Evolutionary conservation across 208 protist species (phyloP), one percentile per base, ranked within the genome.

Genomic region (Trypanosoma scelopori): DNA sequence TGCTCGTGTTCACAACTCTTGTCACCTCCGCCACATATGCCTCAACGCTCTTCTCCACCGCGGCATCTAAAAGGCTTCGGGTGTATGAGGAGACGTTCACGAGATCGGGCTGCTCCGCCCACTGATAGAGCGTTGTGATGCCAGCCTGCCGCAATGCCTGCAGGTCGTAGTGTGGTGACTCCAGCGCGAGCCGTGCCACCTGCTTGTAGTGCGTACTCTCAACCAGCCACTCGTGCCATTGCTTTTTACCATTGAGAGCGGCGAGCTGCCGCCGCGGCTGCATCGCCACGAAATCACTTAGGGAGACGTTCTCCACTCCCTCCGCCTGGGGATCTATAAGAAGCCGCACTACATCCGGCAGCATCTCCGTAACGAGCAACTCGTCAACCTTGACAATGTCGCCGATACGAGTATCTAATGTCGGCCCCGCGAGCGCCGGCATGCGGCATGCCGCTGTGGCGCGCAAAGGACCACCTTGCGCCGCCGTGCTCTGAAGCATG

Each of bases 51-150:
- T 85, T 71, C 46, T 78, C 85, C n/a, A 90, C 79, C 3, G 88
- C 88, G 15, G 80, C 83, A 69, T 91, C 84, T n/a, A 94, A 73
- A 12, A 85, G 74, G 64, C 83, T 84, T 41, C 82, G 76, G 57
- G 85, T 94, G 51, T 63, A 79, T 3, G 81, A 76, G 13, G 82
- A 89, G n/a, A 94, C 85, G 55, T 75, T 72, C 52, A 94, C 85
- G 16, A 90, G 65, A 68, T 87, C 66, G 25, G 81, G 82, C 49
- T 86, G 84, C 67, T 91, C 88, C 1, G 82, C 66, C 85, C 88
- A 94, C 70, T 94, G 88, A 63, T 91, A 78, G 11, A 94, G 74
- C 5, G 80, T 86, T 30, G 72, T 60, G n/a, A 94, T 81, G 27
- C 88, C 88, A 22, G 85, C 88, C 51, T 87, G 72, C 48, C 81